Conservation (phyloP, 768 basidiomycete species). For the Boletus coccyginus region DNA sequence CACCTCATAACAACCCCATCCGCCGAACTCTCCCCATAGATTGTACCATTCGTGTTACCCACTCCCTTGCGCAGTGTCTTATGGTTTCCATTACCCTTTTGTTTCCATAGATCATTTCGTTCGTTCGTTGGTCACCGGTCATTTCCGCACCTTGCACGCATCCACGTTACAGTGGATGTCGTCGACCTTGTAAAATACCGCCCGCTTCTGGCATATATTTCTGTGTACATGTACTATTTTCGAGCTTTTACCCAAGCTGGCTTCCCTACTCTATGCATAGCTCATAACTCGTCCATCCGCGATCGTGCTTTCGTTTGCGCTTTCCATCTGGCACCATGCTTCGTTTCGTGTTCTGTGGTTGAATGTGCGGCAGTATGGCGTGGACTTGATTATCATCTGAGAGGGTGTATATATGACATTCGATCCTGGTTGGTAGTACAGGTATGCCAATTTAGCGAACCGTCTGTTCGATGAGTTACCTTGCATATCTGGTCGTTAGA, state of each 20-base stretch:
- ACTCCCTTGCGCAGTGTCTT: constrained; percentile 3
- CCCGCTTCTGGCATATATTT: constrained; percentile 23
- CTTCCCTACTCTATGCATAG: constrained; percentile 23
- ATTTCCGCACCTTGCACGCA: not conserved
- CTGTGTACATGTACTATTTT: constrained; percentile 31
- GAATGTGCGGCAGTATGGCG: not conserved
- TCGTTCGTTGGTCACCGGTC: constrained; percentile 5
- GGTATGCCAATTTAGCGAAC: no score
- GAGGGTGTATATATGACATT: not conserved
- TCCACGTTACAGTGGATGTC: constrained; percentile 11
- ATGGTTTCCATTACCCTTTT: constrained; percentile 14
- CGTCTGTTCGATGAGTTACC: no score
- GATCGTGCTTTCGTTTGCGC: constrained; percentile 7
- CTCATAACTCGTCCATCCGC: constrained; percentile 2
- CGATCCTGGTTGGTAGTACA: no score
- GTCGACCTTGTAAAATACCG: constrained; percentile 24
- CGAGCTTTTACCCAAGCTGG: not conserved
- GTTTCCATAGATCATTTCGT: constrained; percentile 28
- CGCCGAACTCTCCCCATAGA: constrained; percentile 16
- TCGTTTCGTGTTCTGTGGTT: constrained; percentile 2
- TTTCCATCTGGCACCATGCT: constrained; percentile 1
- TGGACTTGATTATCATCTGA: not conserved
- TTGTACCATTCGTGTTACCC: constrained; percentile 23
- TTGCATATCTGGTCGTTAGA: not conserved
- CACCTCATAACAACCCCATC: constrained; percentile 17